These are phyloP conservation scores for Sphagnurus paluster DNA, from an alignment of 1,284 basidiomycete genomes.

Conservation along the genomic window DNA sequence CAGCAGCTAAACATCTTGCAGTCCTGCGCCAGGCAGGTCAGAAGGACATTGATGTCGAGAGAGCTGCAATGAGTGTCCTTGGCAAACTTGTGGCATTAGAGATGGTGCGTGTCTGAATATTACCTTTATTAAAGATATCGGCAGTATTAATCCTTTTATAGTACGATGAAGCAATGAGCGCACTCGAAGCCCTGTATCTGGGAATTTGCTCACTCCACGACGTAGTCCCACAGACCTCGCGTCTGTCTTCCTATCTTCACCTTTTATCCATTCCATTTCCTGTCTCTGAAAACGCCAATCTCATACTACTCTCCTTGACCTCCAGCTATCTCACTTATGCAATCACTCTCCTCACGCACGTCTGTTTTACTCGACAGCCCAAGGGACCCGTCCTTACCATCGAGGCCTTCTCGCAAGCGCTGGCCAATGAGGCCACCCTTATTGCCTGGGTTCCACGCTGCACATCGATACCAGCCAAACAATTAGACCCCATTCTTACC, in stretches of 20 bases:
- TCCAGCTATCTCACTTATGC: conserved; percentile 60
- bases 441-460: conserved; percentile 53
- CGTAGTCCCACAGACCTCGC: conserved; percentile 9
- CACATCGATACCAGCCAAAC: conserved; percentile 46
- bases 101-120: conserved; percentile 46
- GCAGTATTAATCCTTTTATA: conserved; percentile 30
- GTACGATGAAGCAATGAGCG: conserved; percentile 49
- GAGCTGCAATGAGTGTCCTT: conserved; percentile 63
- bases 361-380: conserved; percentile 20
- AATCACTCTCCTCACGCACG: conserved; percentile 39
- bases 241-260: conserved; percentile 21
- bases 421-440: conserved; percentile 39
- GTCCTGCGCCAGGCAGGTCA: conserved; percentile 46
- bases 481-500: conserved; percentile 56
- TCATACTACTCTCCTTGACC: conserved; percentile 49
- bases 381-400: conserved; percentile 20
- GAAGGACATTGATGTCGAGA: conserved; percentile 64
- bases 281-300: conserved; percentile 30
- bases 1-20: conserved; percentile 42
- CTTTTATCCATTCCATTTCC: conserved; percentile 50
- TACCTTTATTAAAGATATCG: conserved; percentile 7
- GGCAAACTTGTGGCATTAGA: conserved; percentile 66
- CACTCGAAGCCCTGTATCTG: conserved; percentile 47
- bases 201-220: conserved; percentile 38
- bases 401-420: conserved; percentile 34